Conservation (phyloP, 768 basidiomycete genomes). For the Russula earlei region DNA sequence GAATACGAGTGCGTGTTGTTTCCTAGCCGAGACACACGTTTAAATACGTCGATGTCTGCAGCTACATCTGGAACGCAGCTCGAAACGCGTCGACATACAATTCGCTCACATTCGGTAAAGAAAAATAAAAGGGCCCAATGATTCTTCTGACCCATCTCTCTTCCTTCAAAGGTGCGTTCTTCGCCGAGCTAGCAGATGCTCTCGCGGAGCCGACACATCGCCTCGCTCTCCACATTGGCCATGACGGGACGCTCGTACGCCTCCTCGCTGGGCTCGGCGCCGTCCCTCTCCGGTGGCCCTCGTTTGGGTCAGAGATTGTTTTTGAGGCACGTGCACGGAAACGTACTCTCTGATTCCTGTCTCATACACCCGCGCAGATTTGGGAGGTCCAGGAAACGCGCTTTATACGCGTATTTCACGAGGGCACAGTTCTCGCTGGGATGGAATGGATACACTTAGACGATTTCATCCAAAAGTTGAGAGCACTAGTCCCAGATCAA, state of each 20-base stretch:
- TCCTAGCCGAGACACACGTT: not conserved
- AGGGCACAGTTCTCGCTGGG: constrained; percentile 32
- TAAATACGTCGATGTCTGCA: constrained; percentile 20
- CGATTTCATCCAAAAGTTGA: constrained; percentile 29
- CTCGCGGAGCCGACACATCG: constrained; percentile 30
- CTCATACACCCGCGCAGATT: constrained; percentile 25
- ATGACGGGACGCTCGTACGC: constrained; percentile 39
- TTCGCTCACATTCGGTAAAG: constrained; percentile 35
- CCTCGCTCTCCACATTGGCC: constrained; percentile 36
- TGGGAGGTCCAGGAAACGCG: constrained; percentile 26
- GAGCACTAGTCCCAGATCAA: constrained; percentile 29
- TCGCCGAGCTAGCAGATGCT: constrained; percentile 32
- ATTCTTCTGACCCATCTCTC: not conserved
- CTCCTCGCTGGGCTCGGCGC: constrained; percentile 32
- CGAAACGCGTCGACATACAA: constrained; percentile 35
- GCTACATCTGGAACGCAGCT: constrained; percentile 43
- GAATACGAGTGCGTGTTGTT: constrained; percentile 31
- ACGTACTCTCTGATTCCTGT: not conserved
- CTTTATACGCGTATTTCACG: constrained; percentile 38
- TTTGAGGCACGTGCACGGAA: constrained; percentile 31
- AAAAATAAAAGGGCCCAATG: not conserved
- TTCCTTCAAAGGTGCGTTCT: constrained; percentile 32
- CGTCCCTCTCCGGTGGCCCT: constrained; percentile 35
- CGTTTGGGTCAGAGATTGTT: constrained; percentile 38
- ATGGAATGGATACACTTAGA: constrained; percentile 32